These are phyloP conservation scores for Russula sp. DNA, from an alignment of 768 basidiomycete genomes.

Conservation along the genomic window DNA sequence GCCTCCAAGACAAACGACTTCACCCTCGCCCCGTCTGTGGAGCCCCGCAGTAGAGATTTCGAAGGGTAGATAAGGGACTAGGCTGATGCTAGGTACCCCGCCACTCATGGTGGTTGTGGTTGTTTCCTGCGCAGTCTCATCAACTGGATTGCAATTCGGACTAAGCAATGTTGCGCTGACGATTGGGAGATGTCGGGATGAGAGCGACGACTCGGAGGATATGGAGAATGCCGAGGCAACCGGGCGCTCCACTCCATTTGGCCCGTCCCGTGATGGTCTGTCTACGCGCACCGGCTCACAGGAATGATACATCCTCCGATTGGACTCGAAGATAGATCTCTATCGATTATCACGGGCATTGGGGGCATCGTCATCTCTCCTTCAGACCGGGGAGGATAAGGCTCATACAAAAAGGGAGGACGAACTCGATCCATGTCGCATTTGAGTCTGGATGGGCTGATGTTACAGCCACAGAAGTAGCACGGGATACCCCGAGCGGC, in stretches of 20 bases:
- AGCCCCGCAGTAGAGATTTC: no score
- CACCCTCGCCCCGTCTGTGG: no score
- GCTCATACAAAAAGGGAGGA: constrained; percentile 30
- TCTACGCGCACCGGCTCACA: constrained; percentile 10
- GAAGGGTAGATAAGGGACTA: no score
- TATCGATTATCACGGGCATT: constrained; percentile 12
- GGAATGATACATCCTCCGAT: constrained; percentile 18
- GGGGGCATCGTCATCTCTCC: constrained; percentile 9
- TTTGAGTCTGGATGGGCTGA: constrained; percentile 61
- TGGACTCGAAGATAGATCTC: constrained; percentile 16
- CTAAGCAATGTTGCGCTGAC: constrained; percentile 30
- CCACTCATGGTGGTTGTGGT: no score
- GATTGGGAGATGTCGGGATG: constrained; percentile 57
- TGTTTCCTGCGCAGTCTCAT: no score
- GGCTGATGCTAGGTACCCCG: no score
- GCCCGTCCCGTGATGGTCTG: constrained; percentile 9
- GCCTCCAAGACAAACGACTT: no score
- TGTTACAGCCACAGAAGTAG: constrained; percentile 74
- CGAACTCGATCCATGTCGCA: constrained; percentile 52
- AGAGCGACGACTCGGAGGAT: constrained; percentile 29
- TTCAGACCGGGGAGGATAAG: constrained; percentile 9
- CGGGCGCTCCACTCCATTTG: constrained; percentile 16
- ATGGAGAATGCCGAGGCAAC: constrained; percentile 24
- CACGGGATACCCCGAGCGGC: constrained; percentile 71
- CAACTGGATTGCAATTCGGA: no score